These are phyloP conservation scores for Keqinozyma sinolaborantium DNA, from an alignment of 1,139 yeast species.

Conservation along the genomic window DNA sequence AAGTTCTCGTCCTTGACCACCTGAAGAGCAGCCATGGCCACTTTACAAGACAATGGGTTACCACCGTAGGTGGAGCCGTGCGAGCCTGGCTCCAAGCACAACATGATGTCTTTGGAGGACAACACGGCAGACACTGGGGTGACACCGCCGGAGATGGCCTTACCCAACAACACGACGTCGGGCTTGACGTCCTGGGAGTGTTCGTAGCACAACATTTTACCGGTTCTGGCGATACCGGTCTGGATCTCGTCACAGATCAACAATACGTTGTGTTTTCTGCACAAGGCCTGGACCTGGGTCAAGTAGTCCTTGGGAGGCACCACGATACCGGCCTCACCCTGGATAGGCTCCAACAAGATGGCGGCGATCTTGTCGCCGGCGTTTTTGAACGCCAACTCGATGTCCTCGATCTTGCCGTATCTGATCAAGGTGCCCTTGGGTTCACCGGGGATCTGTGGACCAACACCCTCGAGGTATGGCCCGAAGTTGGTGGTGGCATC, in stretches of 20 bases:
- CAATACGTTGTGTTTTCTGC: slow-evolving; percentile 80
- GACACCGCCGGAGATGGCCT: slow-evolving; percentile 95
- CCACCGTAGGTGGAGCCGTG: slow-evolving; percentile 99
- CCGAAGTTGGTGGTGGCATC: slow-evolving; percentile 90
- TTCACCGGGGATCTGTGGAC: slow-evolving; percentile 73
- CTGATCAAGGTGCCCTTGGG: slow-evolving; percentile 53
- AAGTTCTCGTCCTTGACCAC: slow-evolving; percentile 86
- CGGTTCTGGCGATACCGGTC: slow-evolving; percentile 97
- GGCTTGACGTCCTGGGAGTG: slow-evolving; percentile 80
- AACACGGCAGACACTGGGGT: slow-evolving; percentile 89
- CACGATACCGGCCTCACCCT: slow-evolving; percentile 98
- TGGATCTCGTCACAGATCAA: slow-evolving; percentile 96
- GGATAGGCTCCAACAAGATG: slow-evolving; percentile 89
- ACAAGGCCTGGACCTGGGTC: slow-evolving; percentile 65
- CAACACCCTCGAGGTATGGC: slow-evolving; percentile 81
- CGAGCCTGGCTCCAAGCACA: slow-evolving; percentile 88
- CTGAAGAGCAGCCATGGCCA: slow-evolving; percentile 89
- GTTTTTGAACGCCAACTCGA: slow-evolving; percentile 74
- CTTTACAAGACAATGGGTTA: slow-evolving; percentile 91
- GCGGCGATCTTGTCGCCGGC: slow-evolving; percentile 95
- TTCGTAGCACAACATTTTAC: slow-evolving; percentile 88
- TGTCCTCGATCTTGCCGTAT: slow-evolving; percentile 81
- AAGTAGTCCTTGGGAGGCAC: slow-evolving; percentile 88
- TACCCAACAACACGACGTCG: slow-evolving; percentile 84
- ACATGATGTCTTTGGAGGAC: slow-evolving; percentile 85